Percentiles rank a stretch among this genome's conserved stretches.
Conservation (phyloP, 2,329 filamentous ascomycete genomes). For the Stagonosporopsis vannaccii region DNA sequence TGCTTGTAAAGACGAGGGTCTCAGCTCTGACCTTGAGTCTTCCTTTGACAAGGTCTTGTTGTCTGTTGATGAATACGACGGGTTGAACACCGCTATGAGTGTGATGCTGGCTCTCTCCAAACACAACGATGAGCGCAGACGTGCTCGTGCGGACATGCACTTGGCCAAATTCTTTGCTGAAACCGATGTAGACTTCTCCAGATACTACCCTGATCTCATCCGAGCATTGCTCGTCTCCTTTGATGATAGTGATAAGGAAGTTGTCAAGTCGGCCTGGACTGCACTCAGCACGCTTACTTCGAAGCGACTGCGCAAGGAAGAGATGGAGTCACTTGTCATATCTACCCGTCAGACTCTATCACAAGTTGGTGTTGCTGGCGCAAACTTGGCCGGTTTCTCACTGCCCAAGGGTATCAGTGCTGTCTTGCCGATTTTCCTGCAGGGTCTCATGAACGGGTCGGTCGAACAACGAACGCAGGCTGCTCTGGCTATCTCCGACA, state of each 20-base stretch:
- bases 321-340: conserved; percentile 91
- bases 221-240: conserved; percentile 90
- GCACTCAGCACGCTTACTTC: conserved; percentile 83
- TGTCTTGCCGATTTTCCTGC: conserved; percentile 93
- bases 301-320: conserved; percentile 89
- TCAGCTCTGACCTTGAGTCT: conserved; percentile 74
- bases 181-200: conserved; percentile 85
- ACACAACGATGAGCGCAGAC: conserved; percentile 87
- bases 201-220: conserved; percentile 96
- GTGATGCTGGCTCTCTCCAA: conserved; percentile 87
- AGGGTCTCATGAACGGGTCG: conserved; percentile 96
- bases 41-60: conserved; percentile 90
- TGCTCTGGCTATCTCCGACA: conserved; percentile 92
- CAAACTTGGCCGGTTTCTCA: conserved; percentile 83
- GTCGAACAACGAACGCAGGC: conserved; percentile 90
- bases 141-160: conserved; percentile 79
- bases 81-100: conserved; percentile 94
- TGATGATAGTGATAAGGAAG: conserved; percentile 80
- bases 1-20: conserved; percentile 74
- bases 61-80: conserved; percentile 95
- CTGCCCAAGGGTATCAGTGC: conserved; percentile 97
- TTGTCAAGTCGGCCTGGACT: conserved; percentile 89
- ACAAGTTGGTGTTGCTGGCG: conserved; percentile 86
- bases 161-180: conserved; percentile 85
- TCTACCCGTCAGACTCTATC: conserved; percentile 87